Evolutionary conservation across 2,329 filamentous ascomycete species (phyloP).

Genomic region (Sphaerulina musiva): DNA sequence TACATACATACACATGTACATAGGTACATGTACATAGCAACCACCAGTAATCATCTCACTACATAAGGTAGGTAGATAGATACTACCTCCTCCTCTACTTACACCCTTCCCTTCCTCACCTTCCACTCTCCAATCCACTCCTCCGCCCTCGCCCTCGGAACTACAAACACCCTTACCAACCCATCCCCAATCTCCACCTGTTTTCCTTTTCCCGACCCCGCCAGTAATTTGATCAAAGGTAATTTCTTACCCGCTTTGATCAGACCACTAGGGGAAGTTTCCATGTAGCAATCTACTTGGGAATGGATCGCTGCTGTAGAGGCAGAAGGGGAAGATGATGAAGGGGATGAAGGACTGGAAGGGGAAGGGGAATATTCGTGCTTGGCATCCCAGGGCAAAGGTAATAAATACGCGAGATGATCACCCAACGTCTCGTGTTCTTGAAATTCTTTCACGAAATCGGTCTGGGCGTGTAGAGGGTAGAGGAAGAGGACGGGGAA

Average conservation of each 20-base stretch:
- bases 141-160: conserved; percentile 63
- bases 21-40: neutral
- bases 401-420: conserved; percentile 79
- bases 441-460: conserved; percentile 82
- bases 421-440: conserved; percentile 70
- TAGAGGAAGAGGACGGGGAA: conserved; percentile 84
- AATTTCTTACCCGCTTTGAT: conserved; percentile 88
- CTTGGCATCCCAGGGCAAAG: conserved; percentile 70
- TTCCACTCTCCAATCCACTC: conserved; percentile 85
- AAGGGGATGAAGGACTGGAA: too few species aligned
- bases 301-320: too few species aligned
- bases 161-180: conserved; percentile 71
- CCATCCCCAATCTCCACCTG: conserved; percentile 77
- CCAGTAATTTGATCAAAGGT: conserved; percentile 59
- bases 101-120: conserved; percentile 47
- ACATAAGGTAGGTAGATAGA: neutral
- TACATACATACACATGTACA: neutral
- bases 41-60: neutral
- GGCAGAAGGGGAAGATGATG: too few species aligned
- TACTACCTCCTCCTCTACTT: neutral
- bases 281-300: conserved; percentile 69
- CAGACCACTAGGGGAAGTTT: conserved; percentile 70
- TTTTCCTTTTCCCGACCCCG: conserved; percentile 58
- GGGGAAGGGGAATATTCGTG: too few species aligned
- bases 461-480: conserved; percentile 70